These are phyloP conservation scores for Paxillus rubicundulus DNA, from an alignment of 768 basidiomycete genomes.

Conservation along the genomic window DNA sequence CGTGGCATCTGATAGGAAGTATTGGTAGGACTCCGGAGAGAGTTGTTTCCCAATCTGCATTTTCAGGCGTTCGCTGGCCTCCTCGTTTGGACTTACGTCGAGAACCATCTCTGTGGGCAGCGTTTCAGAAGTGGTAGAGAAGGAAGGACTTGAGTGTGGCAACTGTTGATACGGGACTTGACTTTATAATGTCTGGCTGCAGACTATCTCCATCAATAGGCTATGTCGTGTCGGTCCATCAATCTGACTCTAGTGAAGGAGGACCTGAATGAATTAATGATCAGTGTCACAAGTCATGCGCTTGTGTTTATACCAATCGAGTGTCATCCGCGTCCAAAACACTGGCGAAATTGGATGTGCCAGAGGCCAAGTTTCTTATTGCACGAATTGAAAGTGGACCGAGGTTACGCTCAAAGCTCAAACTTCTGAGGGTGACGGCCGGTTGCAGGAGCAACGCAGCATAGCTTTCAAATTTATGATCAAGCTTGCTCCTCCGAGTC, in stretches of 20 bases:
- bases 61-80: neutral
- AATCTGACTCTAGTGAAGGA: neutral
- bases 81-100: neutral
- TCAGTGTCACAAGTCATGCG: neutral
- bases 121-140: neutral
- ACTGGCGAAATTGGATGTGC: too few species aligned
- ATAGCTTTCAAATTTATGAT: too few species aligned
- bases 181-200: conserved; percentile 1
- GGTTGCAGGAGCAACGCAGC: too few species aligned
- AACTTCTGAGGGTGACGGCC: too few species aligned
- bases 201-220: neutral
- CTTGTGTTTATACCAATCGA: neutral
- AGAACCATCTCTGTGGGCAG: conserved; percentile 8
- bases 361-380: too few species aligned
- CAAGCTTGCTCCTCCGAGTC: too few species aligned
- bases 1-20: conserved; percentile 61
- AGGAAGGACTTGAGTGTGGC: neutral
- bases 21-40: conserved; percentile 52
- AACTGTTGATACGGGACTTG: neutral
- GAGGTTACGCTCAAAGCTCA: too few species aligned
- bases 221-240: neutral
- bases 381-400: too few species aligned
- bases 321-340: too few species aligned
- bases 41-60: conserved; percentile 26
- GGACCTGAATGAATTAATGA: neutral